These are phyloP conservation scores for Cyclotella cryptica DNA, from an alignment of 108 stramenopile species.

Conservation along the genomic window DNA sequence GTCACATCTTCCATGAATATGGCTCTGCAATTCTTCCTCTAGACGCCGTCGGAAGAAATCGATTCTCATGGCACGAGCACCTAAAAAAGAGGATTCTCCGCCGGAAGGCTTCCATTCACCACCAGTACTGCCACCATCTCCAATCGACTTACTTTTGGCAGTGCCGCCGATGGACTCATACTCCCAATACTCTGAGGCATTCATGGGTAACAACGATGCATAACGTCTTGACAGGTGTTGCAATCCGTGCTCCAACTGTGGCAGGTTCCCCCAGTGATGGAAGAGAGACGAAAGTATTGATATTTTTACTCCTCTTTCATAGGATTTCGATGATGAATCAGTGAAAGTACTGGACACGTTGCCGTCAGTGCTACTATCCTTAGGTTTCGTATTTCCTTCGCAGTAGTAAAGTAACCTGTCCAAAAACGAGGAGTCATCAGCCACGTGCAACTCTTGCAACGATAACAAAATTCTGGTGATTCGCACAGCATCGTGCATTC, in stretches of 20 bases:
- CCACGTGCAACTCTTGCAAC: conserved; percentile 35
- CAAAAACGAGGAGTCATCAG: conserved; percentile 7
- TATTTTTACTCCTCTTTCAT: conserved; percentile 13
- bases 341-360: neutral
- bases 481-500: conserved; percentile 48
- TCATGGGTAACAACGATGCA: conserved; percentile 25
- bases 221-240: conserved; percentile 34
- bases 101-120: conserved; percentile 19
- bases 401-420: conserved; percentile 29
- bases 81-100: conserved; percentile 23
- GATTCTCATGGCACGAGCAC: conserved; percentile 22
- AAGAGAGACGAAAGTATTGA: conserved; percentile 38
- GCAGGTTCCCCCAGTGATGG: conserved; percentile 32
- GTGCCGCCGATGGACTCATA: neutral
- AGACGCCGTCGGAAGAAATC: conserved; percentile 25
- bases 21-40: conserved; percentile 34
- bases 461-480: conserved; percentile 36
- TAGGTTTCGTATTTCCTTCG: conserved; percentile 12
- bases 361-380: neutral
- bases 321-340: neutral
- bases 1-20: conserved; percentile 19
- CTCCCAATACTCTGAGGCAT: conserved; percentile 27
- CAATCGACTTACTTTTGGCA: neutral
- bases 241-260: conserved; percentile 36
- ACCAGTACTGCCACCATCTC: conserved; percentile 1